A percentile compares a stretch with the other conserved stretches of the same genome.
phyloP scores from a whole-genome alignment of 441 rosid genomes.

The Gossypium schwendimanii region DNA sequence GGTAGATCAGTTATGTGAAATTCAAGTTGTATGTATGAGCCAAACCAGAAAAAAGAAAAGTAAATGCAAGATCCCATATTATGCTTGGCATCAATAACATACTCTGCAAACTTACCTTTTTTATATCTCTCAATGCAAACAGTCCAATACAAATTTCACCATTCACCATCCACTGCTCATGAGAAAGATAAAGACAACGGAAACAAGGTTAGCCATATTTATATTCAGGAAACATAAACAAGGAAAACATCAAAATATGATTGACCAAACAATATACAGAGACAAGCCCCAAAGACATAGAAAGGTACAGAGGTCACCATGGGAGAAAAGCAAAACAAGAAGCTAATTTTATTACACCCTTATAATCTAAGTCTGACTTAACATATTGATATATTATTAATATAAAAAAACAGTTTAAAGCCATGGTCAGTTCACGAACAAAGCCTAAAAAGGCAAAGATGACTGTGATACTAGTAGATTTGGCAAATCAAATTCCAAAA shows the following conservation, averaged over 20 bases:
- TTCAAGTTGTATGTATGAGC: background rate
- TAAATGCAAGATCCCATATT: background rate
- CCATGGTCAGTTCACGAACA: background rate
- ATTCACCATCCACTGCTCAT: constrained; percentile 95
- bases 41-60: background rate
- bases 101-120: constrained; percentile 45
- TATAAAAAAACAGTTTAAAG: background rate
- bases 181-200: constrained; percentile 8
- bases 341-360: background rate
- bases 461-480: background rate
- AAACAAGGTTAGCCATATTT: constrained; percentile 8
- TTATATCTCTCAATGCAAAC: constrained; percentile 82
- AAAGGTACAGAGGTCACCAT: background rate
- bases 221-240: constrained; percentile 1
- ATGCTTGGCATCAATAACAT: background rate
- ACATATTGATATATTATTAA: background rate
- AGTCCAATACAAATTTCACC: constrained; percentile 98
- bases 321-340: background rate
- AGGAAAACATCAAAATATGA: background rate
- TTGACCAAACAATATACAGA: background rate
- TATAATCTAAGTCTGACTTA: background rate
- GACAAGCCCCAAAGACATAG: background rate
- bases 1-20: background rate
- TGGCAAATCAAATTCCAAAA: constrained; percentile 1
- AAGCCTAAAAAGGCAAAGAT: background rate